These are phyloP conservation scores for Cryptococcus neoformans DNA, from an alignment of 1,284 basidiomycete species.

Conservation along the genomic window DNA sequence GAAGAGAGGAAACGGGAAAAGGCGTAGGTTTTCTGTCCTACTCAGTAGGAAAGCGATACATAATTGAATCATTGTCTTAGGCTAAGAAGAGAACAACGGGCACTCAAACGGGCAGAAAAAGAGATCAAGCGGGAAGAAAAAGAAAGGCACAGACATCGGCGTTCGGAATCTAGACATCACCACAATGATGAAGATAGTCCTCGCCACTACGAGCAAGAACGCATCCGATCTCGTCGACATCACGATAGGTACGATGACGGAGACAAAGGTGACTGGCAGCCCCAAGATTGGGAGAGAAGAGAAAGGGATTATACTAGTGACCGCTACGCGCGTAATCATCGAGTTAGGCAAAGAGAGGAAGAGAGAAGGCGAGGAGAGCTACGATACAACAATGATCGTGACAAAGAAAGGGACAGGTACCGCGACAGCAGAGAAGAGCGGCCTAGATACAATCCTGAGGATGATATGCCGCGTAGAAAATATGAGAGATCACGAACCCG, in stretches of 20 bases:
- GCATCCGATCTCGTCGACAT: slow-evolving; percentile 8
- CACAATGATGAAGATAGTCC: background rate
- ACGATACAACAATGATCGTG: background rate
- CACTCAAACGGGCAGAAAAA: slow-evolving; percentile 38
- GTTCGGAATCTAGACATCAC: slow-evolving; percentile 8
- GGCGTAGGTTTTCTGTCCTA: slow-evolving; percentile 30
- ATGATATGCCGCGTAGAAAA: too few species aligned
- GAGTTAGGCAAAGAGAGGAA: background rate
- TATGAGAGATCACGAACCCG: too few species aligned
- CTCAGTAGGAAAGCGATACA: too few species aligned
- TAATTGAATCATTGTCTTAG: slow-evolving; percentile 15
- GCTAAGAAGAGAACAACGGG: slow-evolving; percentile 40
- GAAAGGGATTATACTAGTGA: too few species aligned
- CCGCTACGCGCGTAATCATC: too few species aligned
- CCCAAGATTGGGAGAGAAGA: too few species aligned
- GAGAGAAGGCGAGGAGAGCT: slow-evolving; percentile 2
- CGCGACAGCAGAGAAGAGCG: background rate
- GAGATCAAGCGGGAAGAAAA: slow-evolving; percentile 41
- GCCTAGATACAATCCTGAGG: too few species aligned
- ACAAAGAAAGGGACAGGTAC: slow-evolving; percentile 2
- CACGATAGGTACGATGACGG: slow-evolving; percentile 6
- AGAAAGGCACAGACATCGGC: slow-evolving; percentile 15
- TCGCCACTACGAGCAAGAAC: slow-evolving; percentile 5
- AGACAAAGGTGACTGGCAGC: slow-evolving; percentile 2
- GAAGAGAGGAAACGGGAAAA: slow-evolving; percentile 43